Base-by-base conservation (phyloP, 2,329 filamentous ascomycete species). In the Trichoderma atrobrunneum region DNA sequence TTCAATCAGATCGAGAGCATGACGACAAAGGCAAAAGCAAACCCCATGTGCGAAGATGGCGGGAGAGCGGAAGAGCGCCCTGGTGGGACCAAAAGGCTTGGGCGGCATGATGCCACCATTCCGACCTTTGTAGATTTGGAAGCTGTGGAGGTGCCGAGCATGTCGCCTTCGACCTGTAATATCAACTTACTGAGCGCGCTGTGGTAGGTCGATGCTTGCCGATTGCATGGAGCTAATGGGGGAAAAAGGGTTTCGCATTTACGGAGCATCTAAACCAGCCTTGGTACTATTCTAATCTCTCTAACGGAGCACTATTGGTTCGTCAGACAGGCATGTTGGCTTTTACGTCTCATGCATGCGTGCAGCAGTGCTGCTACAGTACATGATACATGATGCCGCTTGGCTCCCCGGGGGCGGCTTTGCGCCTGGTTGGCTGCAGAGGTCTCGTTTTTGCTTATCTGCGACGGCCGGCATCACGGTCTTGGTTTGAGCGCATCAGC, bases 61-160 rank as follows among this genome's bases (percentile, higher is more conserved):
- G 43, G 43, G 57, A 65, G 30, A 54, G 54, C 28, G 63, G 30
- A 51, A 39, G 36, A 39, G 36, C 26, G 26, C 3, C n/a, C 12
- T 65, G 43, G 39, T 30, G 24, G 26, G 43, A 51, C 24, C 18
- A 30, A 48, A 26, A 48, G 8, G 18, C 6, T 63, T 39, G 36
- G 61, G 24, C 14, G 61, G 61, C 24, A 66, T 62, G 63, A 66
- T 66, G 63, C 63, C 63, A 34, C 43, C 43, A 65, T 36, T 66
- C n/a, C 21, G 39, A n/a, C 39, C 39, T 43, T 43, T 43, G 39
- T 43, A 43, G 59, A 16, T 18, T 18, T 62, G 32, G 59, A 62
- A 39, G 63, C 63, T 24, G 63, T 51, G 30, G 62, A 30, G 39
- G 62, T 32, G 16, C 26, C 24, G 54, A 30, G 26, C 8, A 21